phyloP scores from a whole-genome alignment of 371 early-diverging fungal genomes.

The Mucor velutinosus region DNA sequence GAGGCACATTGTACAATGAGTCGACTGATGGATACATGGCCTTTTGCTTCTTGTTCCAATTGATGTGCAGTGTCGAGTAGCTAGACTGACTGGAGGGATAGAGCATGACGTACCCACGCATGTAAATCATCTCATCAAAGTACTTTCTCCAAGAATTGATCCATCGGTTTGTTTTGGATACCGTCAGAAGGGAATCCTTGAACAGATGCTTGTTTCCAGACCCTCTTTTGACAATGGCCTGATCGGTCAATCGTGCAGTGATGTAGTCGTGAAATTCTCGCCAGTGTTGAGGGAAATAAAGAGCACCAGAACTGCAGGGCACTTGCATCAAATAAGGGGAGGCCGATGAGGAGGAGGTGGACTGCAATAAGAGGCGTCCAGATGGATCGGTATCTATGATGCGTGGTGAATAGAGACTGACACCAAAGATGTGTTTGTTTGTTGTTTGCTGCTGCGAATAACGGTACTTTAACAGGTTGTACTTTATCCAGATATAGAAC shows the following conservation, averaged over 20 bases:
- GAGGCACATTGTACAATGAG: slow-evolving; percentile 47
- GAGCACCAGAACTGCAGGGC: slow-evolving; percentile 55
- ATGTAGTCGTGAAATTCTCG: slow-evolving; percentile 69
- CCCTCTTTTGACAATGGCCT: slow-evolving; percentile 37
- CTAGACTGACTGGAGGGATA: slow-evolving; percentile 61
- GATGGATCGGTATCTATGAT: slow-evolving; percentile 38
- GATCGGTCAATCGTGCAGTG: slow-evolving; percentile 56
- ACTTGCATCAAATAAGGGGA: slow-evolving; percentile 45
- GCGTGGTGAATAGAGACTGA: slow-evolving; percentile 64
- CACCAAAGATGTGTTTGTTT: slow-evolving; percentile 49
- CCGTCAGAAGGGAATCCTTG: slow-evolving; percentile 5
- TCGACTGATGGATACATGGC: slow-evolving; percentile 8
- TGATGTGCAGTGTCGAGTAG: slow-evolving; percentile 57
- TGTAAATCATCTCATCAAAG: slow-evolving; percentile 63
- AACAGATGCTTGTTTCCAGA: slow-evolving; percentile 7
- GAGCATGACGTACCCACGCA: slow-evolving; percentile 64
- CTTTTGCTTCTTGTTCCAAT: slow-evolving; percentile 37
- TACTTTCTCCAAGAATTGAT: slow-evolving; percentile 63
- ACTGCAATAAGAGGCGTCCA: slow-evolving; percentile 19
- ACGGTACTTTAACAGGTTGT: slow-evolving; percentile 56
- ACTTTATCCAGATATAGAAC: slow-evolving; percentile 64
- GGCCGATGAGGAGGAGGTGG: too few relatives aligned
- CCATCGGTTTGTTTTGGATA: slow-evolving; percentile 55
- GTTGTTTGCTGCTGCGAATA: slow-evolving; percentile 31
- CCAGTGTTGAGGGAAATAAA: slow-evolving; percentile 72